These are phyloP conservation scores for Zygosaccharomyces kombuchaensis DNA, from an alignment of 805 yeast species.

Conservation along the genomic window DNA sequence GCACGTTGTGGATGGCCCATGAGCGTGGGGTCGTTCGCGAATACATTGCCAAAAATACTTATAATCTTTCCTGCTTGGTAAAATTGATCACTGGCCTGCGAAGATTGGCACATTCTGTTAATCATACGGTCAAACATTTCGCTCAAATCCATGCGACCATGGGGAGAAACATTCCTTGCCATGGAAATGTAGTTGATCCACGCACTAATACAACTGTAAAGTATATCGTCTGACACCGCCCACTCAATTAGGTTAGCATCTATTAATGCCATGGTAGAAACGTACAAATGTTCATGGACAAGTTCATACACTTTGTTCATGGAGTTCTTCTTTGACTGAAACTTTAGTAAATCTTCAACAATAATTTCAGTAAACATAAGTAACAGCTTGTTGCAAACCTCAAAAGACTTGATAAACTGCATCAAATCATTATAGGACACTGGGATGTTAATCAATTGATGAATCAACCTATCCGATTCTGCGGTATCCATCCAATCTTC, in stretches of 20 bases:
- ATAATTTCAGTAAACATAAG: conserved; percentile 32
- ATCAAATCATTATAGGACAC: conserved; percentile 26
- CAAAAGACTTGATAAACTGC: conserved; percentile 22
- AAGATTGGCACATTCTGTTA: conserved; percentile 29
- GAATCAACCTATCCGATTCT: conserved; percentile 11
- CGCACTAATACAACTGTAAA: conserved; percentile 28
- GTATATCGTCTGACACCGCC: conserved; percentile 6
- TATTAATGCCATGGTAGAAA: conserved; percentile 32
- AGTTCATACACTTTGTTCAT: conserved; percentile 28
- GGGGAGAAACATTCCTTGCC: conserved; percentile 26
- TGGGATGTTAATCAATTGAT: conserved; percentile 14
- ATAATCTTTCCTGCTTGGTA: conserved; percentile 26
- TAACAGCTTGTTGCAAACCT: conserved; percentile 22
- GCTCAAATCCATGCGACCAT: conserved; percentile 30
- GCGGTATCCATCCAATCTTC: conserved; percentile 18
- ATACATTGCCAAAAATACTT: conserved; percentile 27
- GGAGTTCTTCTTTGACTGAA: conserved; percentile 26
- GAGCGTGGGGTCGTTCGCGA: conserved; percentile 29
- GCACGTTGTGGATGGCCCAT: conserved; percentile 31
- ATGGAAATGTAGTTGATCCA: conserved; percentile 33
- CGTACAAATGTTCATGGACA: conserved; percentile 33
- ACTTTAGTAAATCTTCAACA: conserved; percentile 34
- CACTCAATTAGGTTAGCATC: conserved; percentile 22
- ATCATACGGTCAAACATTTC: conserved; percentile 30
- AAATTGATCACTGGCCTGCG: conserved; percentile 24